Conservation (phyloP, 129 eudicot species). For the Flaveria sonorensis region DNA sequence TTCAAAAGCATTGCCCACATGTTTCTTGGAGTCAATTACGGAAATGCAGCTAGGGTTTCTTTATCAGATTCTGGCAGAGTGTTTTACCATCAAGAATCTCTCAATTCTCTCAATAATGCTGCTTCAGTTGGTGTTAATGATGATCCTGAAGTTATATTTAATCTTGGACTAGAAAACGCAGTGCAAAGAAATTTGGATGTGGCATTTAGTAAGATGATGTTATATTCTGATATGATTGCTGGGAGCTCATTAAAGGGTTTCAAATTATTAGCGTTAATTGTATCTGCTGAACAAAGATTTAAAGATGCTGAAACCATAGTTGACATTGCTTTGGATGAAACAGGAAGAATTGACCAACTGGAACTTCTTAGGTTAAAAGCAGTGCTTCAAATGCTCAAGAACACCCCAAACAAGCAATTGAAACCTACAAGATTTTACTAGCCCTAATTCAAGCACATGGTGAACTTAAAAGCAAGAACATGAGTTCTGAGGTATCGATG, state of each 20-base stretch:
- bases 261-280: conserved; percentile 61
- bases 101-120: conserved; percentile 52
- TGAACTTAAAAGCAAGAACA: conserved; percentile 32
- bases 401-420: conserved; percentile 86
- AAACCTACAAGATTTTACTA: conserved; percentile 69
- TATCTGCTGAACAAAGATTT: conserved; percentile 77
- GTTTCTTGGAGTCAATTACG: conserved; percentile 80
- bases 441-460: conserved; percentile 59
- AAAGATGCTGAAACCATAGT: conserved; percentile 83
- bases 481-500: conserved; percentile 44
- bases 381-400: conserved; percentile 70
- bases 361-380: conserved; percentile 86
- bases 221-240: conserved; percentile 57
- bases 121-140: conserved; percentile 31
- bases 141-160: conserved; percentile 63
- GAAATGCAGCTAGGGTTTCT: conserved; percentile 77
- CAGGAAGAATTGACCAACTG: conserved; percentile 59
- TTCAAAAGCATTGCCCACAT: conserved; percentile 62
- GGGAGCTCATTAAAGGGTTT: conserved; percentile 71
- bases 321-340: conserved; percentile 80
- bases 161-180: conserved; percentile 78
- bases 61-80: conserved; percentile 65
- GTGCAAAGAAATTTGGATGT: conserved; percentile 62
- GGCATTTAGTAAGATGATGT: conserved; percentile 63
- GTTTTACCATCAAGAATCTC: conserved; percentile 52